These are phyloP conservation scores for Trichothecium sympodiale DNA, from an alignment of 2,329 filamentous ascomycete genomes.

Conservation along the genomic window DNA sequence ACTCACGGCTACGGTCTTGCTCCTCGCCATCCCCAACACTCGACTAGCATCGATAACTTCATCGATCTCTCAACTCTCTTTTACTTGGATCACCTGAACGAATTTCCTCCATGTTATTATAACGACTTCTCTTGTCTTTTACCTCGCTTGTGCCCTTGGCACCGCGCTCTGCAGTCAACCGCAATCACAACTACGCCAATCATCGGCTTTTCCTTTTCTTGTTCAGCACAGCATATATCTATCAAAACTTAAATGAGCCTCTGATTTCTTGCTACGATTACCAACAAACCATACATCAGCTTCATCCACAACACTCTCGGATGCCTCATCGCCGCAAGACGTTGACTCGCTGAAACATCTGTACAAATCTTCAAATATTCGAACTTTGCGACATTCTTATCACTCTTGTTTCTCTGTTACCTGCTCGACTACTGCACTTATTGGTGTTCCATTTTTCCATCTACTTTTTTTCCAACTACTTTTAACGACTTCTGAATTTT, in stretches of 20 bases:
- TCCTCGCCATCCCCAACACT: slow-evolving; percentile 5
- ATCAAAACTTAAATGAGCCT: slow-evolving; percentile 28
- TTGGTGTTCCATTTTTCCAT: slow-evolving; percentile 1
- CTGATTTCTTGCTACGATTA: slow-evolving; percentile 24
- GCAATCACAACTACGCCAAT: slow-evolving; percentile 17
- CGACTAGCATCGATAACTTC: too few species aligned
- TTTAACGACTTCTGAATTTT: slow-evolving; percentile 4
- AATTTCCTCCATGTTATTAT: slow-evolving; percentile 28
- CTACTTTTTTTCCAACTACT: slow-evolving; percentile 2
- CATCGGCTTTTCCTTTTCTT: slow-evolving; percentile 24
- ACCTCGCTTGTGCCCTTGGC: slow-evolving; percentile 18
- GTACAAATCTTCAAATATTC: slow-evolving; percentile 1
- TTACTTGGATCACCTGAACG: too few species aligned
- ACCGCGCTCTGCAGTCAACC: slow-evolving; percentile 16
- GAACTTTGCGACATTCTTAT: slow-evolving; percentile 3
- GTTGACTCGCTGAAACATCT: slow-evolving; percentile 6
- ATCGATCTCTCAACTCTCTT: too few species aligned
- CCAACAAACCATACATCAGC: slow-evolving; percentile 8
- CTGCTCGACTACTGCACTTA: slow-evolving; percentile 2
- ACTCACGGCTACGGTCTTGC: too few species aligned
- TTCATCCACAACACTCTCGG: slow-evolving; percentile 8
- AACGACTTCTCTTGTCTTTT: slow-evolving; percentile 27
- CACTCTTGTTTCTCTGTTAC: background rate
- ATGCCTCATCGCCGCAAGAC: slow-evolving; percentile 7
- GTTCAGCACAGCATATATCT: slow-evolving; percentile 13